Conservation (phyloP, 2,329 filamentous ascomycete genomes). For the Microsporum audouinii region DNA sequence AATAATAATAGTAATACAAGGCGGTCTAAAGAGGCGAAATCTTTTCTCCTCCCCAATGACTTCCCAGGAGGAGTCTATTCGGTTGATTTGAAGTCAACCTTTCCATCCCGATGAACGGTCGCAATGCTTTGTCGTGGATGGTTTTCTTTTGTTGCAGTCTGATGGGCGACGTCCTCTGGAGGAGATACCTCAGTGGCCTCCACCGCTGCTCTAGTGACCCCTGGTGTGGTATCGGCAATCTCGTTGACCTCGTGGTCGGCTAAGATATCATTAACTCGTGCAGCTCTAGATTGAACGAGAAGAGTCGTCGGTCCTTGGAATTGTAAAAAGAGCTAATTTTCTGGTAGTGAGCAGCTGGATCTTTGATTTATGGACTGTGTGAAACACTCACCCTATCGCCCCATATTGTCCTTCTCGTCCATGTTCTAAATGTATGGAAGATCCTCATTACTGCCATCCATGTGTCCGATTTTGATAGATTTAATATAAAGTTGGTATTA, state of each 20-base stretch:
- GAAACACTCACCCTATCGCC: conserved; percentile 57
- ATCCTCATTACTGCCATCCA: conserved; percentile 60
- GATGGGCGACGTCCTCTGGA: conserved; percentile 20
- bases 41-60: neutral
- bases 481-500: conserved; percentile 59
- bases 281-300: conserved; percentile 76
- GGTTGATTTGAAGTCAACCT: conserved; percentile 9
- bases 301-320: conserved; percentile 81
- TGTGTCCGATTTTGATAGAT: conserved; percentile 57
- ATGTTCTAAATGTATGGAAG: conserved; percentile 60
- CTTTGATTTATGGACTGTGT: neutral
- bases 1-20: neutral
- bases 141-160: neutral
- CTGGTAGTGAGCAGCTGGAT: neutral
- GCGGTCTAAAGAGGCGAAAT: neutral
- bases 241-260: conserved; percentile 74
- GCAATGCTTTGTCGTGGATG: conserved; percentile 6
- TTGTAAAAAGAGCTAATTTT: conserved; percentile 64
- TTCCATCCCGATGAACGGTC: conserved; percentile 10
- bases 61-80: neutral
- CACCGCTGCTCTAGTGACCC: conserved; percentile 52
- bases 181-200: conserved; percentile 25
- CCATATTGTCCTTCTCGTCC: conserved; percentile 73
- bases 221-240: conserved; percentile 71
- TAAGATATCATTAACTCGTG: conserved; percentile 65